Conservation (phyloP, 139 green algal genomes). For the Protoeuglena noctilucae region DNA sequence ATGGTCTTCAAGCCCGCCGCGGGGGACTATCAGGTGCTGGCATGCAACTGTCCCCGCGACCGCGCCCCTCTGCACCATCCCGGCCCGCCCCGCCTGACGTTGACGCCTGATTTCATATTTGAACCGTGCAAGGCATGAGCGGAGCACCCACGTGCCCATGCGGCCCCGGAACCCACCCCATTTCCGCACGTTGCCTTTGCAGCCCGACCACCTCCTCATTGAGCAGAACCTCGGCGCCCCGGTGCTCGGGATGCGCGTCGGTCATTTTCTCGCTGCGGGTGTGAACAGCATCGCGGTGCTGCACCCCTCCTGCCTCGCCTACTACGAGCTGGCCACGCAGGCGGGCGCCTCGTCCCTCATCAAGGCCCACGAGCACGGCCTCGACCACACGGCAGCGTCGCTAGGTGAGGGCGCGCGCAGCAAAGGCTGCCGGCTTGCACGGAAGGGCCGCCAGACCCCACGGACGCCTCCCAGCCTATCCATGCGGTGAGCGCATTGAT, state of each 20-base stretch:
- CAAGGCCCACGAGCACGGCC: constrained; percentile 35
- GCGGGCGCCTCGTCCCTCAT: not conserved
- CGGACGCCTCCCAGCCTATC: not conserved
- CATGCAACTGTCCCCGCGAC: no score
- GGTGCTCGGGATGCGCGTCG: constrained; percentile 4
- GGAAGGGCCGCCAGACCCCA: no score
- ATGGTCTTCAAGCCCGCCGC: constrained; percentile 27
- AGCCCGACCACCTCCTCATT: constrained; percentile 25
- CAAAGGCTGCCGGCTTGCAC: constrained; percentile 7
- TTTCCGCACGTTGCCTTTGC: no score
- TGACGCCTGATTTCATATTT: no score
- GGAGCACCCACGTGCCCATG: no score
- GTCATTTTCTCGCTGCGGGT: constrained; percentile 14
- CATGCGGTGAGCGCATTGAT: no score
- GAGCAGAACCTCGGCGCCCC: constrained; percentile 7
- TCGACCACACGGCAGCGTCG: constrained; percentile 43
- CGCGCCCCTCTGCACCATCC: no score
- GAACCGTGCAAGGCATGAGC: no score
- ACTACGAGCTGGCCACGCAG: constrained; percentile 20
- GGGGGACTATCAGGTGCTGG: no score
- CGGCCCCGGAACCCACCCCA: no score
- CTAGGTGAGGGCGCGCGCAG: constrained; percentile 31
- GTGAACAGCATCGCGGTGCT: constrained; percentile 33
- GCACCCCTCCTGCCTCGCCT: constrained; percentile 32
- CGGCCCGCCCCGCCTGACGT: no score